Conservation (phyloP, 441 rosid species). For the Dalechampia spathulata region DNA sequence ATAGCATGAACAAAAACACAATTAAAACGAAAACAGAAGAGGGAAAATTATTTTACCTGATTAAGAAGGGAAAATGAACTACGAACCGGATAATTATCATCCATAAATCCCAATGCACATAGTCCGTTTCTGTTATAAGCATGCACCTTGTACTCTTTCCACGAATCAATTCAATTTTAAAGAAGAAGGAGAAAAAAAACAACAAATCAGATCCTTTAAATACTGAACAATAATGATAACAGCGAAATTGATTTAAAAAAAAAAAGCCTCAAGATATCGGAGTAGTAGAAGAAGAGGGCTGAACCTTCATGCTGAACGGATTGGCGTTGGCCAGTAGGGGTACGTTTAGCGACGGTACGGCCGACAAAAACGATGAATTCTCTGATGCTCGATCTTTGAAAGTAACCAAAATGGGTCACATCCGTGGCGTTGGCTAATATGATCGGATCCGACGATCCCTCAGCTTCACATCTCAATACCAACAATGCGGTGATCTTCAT, state of each 20-base stretch:
- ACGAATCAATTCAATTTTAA: too few species aligned
- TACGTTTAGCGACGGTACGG: slow-evolving; percentile 85
- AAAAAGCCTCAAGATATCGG: too few species aligned
- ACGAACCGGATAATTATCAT: slow-evolving; percentile 87
- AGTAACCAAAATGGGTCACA: slow-evolving; percentile 86
- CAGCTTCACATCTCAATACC: slow-evolving; percentile 62
- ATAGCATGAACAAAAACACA: too few species aligned
- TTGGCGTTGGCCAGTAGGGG: slow-evolving; percentile 77
- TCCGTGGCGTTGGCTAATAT: slow-evolving; percentile 68
- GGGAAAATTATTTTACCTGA: slow-evolving; percentile 37
- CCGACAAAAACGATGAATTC: slow-evolving; percentile 83
- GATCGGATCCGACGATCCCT: slow-evolving; percentile 61
- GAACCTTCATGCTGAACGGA: slow-evolving; percentile 92
- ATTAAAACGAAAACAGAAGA: too few species aligned
- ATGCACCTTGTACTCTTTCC: slow-evolving; percentile 82
- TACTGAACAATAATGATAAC: too few species aligned
- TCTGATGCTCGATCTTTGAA: slow-evolving; percentile 82
- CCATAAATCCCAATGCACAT: slow-evolving; percentile 86
- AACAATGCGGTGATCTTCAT: slow-evolving; percentile 94
- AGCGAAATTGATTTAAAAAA: too few species aligned
- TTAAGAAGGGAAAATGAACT: slow-evolving; percentile 88
- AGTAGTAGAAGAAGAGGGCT: not conserved
- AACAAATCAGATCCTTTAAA: not conserved
- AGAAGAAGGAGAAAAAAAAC: not conserved
- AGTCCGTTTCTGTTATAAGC: slow-evolving; percentile 81